Percentiles rank a stretch among this genome's conserved stretches.
Conservation (phyloP, 1,139 yeast genomes). For the Yarrowia galli region DNA sequence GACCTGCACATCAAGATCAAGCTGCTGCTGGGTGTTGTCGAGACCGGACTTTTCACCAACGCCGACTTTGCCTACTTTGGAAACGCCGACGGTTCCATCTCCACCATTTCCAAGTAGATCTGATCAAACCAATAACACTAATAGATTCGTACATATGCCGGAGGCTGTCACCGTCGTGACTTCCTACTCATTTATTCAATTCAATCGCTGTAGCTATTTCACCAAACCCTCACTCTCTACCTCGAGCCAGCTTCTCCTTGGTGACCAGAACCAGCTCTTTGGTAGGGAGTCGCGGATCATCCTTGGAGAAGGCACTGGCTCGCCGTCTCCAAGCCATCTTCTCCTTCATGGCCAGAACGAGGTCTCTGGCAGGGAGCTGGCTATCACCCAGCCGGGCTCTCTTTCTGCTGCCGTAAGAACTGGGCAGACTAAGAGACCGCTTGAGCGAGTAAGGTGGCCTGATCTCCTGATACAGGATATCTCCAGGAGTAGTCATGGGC, state of each 20-base stretch:
- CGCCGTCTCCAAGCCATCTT: background rate
- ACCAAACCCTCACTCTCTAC: too few relatives aligned
- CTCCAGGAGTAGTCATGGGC: background rate
- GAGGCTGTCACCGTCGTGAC: too few relatives aligned
- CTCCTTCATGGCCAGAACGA: too few relatives aligned
- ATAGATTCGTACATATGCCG: background rate
- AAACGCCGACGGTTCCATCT: conserved; percentile 72
- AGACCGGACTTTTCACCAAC: conserved; percentile 86
- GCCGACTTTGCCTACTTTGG: conserved; percentile 90
- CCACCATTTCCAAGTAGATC: conserved; percentile 40
- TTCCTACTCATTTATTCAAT: background rate
- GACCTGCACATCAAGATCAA: conserved; percentile 71
- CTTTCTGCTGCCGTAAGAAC: background rate
- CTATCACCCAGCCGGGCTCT: too few relatives aligned
- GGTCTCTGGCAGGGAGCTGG: too few relatives aligned
- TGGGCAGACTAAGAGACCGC: background rate
- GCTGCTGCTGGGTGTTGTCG: conserved; percentile 90
- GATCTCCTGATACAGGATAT: background rate
- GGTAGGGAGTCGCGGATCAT: background rate
- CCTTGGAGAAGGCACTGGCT: background rate
- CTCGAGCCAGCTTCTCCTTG: background rate
- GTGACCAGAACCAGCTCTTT: background rate
- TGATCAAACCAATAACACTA: background rate
- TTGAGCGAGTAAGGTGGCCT: conserved; percentile 2
- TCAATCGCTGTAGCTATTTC: background rate